Percentiles rank a stretch among this genome's conserved stretches.
Conservation (phyloP, 257 asterid species). For the Scutellaria barbata region DNA sequence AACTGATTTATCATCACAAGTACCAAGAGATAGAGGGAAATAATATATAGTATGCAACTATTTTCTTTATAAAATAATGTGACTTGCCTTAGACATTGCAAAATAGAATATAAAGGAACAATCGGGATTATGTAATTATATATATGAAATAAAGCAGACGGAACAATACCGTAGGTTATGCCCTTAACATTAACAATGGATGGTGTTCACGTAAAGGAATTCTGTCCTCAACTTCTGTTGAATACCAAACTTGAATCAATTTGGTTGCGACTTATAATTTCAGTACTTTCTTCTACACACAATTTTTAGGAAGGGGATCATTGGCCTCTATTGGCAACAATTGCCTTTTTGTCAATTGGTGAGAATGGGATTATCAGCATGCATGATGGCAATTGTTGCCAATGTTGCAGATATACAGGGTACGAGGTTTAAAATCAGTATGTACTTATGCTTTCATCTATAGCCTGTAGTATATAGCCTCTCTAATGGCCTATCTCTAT, state of each 20-base stretch:
- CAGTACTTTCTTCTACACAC: background rate
- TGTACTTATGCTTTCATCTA: background rate
- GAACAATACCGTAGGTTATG: constrained; percentile 1
- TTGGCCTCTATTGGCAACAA: background rate
- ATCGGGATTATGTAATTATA: background rate
- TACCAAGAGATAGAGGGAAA: constrained; percentile 2
- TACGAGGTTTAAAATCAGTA: background rate
- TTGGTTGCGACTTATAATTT: background rate
- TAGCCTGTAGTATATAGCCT: background rate
- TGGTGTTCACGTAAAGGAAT: background rate
- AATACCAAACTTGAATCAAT: background rate
- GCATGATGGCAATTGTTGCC: background rate
- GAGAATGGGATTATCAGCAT: constrained; percentile 1
- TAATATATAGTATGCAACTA: background rate
- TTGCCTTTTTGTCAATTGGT: constrained; percentile 1
- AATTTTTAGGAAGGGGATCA: constrained; percentile 21
- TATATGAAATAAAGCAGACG: background rate
- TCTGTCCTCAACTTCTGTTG: background rate
- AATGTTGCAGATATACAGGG: background rate
- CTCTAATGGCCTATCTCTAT: background rate
- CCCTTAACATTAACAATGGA: background rate
- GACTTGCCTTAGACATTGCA: background rate
- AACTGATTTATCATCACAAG: background rate
- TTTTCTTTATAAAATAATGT: background rate
- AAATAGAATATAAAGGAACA: background rate